Evolutionary conservation across 2,329 filamentous ascomycete genomes (phyloP).

Genomic region (Curvularia hawaiiensis): DNA sequence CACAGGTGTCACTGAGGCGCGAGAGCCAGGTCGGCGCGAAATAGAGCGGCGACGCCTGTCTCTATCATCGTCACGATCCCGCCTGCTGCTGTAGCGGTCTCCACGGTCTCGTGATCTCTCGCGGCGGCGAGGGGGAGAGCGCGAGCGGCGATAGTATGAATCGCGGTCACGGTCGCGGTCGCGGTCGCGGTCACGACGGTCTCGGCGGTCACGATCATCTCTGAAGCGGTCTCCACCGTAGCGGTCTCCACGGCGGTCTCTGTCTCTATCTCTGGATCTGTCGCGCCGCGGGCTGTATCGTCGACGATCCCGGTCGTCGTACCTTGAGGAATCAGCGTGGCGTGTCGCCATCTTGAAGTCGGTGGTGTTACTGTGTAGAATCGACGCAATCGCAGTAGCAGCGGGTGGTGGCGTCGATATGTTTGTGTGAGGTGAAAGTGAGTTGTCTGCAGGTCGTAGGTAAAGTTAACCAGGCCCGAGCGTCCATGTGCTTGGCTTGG

Average conservation of each 20-base stretch:
- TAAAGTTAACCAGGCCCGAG: conserved; percentile 6
- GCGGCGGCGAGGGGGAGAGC: conserved; percentile 15
- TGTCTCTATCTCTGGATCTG: conserved; percentile 26
- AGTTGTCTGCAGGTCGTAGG: not conserved
- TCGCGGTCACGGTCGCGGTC: conserved; percentile 7
- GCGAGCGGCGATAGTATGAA: conserved; percentile 11
- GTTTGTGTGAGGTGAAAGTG: conserved; percentile 7
- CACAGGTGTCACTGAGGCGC: conserved; percentile 65
- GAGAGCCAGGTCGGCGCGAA: conserved; percentile 62
- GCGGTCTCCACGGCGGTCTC: conserved; percentile 52
- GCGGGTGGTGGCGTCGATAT: conserved; percentile 2
- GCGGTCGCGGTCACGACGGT: conserved; percentile 54
- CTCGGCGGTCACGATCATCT: conserved; percentile 63
- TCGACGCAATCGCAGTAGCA: conserved; percentile 11
- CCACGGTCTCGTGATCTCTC: conserved; percentile 47
- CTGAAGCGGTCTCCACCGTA: conserved; percentile 32
- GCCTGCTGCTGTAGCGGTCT: conserved; percentile 63
- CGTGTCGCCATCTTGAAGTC: conserved; percentile 53
- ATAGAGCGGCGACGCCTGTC: conserved; percentile 73
- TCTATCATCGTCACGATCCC: conserved; percentile 63
- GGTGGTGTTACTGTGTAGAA: conserved; percentile 28
- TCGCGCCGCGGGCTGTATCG: conserved; percentile 41
- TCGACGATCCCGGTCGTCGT: conserved; percentile 42
- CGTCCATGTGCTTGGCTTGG: conserved; percentile 16
- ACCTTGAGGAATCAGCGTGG: conserved; percentile 76